A percentile compares a stretch with the other conserved stretches of the same genome.
Evolutionary conservation across 441 rosid species (phyloP).

Genomic region (Francoa sonchifolia): DNA sequence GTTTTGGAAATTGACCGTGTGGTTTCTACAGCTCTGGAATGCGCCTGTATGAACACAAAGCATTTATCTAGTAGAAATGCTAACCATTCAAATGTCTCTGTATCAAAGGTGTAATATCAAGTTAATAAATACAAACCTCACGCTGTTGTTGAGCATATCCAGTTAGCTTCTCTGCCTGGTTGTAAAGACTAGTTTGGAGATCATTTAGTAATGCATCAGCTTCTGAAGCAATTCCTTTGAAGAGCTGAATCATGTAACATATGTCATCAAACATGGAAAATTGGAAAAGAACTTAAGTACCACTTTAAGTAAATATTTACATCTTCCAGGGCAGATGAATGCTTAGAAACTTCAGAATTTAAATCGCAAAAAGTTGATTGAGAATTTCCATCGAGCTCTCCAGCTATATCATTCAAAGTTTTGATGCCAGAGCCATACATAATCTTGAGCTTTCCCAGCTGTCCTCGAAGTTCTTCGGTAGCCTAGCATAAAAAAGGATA

Average conservation of each 20-base stretch:
- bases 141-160: conserved; percentile 74
- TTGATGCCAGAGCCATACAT: conserved; percentile 64
- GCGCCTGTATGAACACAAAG: neutral
- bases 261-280: conserved; percentile 12
- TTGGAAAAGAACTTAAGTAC: neutral
- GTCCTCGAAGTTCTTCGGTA: conserved; percentile 62
- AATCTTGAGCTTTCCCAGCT: conserved; percentile 53
- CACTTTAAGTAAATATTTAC: conserved; percentile 34
- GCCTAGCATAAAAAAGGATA: conserved; percentile 36
- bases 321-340: conserved; percentile 65
- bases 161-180: conserved; percentile 69
- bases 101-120: too few relatives aligned
- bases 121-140: conserved; percentile 41
- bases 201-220: conserved; percentile 78
- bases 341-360: conserved; percentile 76
- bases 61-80: too few relatives aligned
- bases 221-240: conserved; percentile 73
- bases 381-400: conserved; percentile 56
- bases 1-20: conserved; percentile 2
- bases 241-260: conserved; percentile 57
- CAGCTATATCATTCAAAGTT: conserved; percentile 61
- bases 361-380: conserved; percentile 55
- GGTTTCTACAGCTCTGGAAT: conserved; percentile 3
- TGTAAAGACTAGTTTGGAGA: conserved; percentile 72
- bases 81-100: too few relatives aligned